Conservation (phyloP, 2,329 filamentous ascomycete genomes). For the Macrophomina pseudophaseolina region DNA sequence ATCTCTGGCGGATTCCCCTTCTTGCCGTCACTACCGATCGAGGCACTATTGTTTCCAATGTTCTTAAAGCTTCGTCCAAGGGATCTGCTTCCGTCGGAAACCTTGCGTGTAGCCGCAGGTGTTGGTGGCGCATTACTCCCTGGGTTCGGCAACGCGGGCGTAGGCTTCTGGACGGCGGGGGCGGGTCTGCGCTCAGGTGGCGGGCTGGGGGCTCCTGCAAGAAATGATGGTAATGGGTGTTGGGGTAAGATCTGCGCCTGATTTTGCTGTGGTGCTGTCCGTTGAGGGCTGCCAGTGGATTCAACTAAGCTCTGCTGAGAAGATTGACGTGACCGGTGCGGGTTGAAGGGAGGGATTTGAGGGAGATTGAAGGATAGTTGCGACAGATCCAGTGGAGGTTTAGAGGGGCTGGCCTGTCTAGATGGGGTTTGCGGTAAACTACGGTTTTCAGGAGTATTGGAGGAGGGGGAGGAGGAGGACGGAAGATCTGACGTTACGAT, state of each 20-base stretch:
- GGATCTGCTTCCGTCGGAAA: slow-evolving; percentile 17
- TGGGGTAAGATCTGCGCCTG: slow-evolving; percentile 36
- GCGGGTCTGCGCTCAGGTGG: slow-evolving; percentile 4
- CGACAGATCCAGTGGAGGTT: slow-evolving; percentile 3
- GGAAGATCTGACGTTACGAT: slow-evolving; percentile 10
- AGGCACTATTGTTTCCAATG: slow-evolving; percentile 25
- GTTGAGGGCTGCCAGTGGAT: slow-evolving; percentile 3
- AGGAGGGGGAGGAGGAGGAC: not conserved
- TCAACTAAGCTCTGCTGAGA: slow-evolving; percentile 18
- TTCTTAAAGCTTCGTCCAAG: slow-evolving; percentile 23
- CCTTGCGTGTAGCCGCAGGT: slow-evolving; percentile 22
- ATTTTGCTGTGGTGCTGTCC: slow-evolving; percentile 12
- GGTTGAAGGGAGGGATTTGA: slow-evolving; percentile 43
- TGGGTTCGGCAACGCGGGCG: not conserved
- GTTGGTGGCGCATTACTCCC: not conserved
- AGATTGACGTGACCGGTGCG: slow-evolving; percentile 31
- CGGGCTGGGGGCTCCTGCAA: not conserved
- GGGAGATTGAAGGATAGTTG: slow-evolving; percentile 31
- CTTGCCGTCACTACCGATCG: not conserved
- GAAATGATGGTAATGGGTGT: slow-evolving; percentile 39
- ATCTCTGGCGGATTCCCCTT: slow-evolving; percentile 63
- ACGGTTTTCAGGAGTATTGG: not conserved
- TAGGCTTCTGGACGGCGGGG: slow-evolving; percentile 8
- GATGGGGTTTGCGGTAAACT: slow-evolving; percentile 6
- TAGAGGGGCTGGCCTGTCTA: slow-evolving; percentile 8